These are phyloP conservation scores for Phylloporus sp. DNA, from an alignment of 768 basidiomycete species.

Conservation along the genomic window DNA sequence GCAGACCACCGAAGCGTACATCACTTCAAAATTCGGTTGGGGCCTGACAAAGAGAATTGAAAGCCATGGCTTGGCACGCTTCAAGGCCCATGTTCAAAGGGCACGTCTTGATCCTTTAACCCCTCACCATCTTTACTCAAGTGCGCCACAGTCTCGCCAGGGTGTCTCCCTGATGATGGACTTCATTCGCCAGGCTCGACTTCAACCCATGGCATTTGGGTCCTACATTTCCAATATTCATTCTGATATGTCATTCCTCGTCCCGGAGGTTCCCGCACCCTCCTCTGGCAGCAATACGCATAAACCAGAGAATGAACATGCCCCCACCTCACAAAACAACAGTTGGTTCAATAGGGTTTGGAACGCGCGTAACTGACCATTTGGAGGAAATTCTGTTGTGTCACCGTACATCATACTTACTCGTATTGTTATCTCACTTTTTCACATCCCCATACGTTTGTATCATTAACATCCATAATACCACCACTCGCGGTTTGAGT, in stretches of 20 bases:
- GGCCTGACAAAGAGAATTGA: conserved; percentile 85
- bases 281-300: conserved; percentile 10
- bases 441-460: conserved; percentile 19
- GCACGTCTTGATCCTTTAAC: conserved; percentile 40
- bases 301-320: conserved; percentile 14
- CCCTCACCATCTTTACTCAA: not conserved
- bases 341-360: conserved; percentile 27
- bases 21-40: conserved; percentile 90
- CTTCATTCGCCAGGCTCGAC: conserved; percentile 74
- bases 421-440: conserved; percentile 12
- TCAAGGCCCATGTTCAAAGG: conserved; percentile 84
- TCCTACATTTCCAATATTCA: conserved; percentile 34
- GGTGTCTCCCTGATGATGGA: conserved; percentile 81
- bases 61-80: conserved; percentile 75
- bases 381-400: conserved; percentile 4
- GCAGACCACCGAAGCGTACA: conserved; percentile 82
- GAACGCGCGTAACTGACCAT: conserved; percentile 16
- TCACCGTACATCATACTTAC: conserved; percentile 16
- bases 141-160: conserved; percentile 64
- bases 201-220: conserved; percentile 46
- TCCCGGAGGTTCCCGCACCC: conserved; percentile 21
- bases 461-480: conserved; percentile 33
- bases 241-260: conserved; percentile 29
- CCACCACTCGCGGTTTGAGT: conserved; percentile 10
- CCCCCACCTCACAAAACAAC: conserved; percentile 11